Evolutionary conservation across 1,139 yeast genomes (phyloP), one percentile per base, ranked within the genome.

Genomic region (Yamadazyma diospyri): DNA sequence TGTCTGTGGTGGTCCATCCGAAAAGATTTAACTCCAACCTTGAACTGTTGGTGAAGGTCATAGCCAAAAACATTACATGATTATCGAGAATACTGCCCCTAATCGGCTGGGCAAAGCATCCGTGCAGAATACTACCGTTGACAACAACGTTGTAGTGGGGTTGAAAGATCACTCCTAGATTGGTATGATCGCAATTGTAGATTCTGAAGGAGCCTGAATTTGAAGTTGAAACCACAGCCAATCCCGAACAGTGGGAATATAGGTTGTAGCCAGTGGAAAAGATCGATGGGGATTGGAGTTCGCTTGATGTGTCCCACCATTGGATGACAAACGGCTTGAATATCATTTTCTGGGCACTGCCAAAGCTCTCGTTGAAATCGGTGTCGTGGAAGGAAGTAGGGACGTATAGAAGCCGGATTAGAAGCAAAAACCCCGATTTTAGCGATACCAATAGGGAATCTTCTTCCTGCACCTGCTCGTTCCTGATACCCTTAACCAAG

Each of bases 291-390:
- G 46, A 36, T 13, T 36, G 29, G 22, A 38, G 37, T 12, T 39
- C 32, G 22, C 45, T 50, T 2, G 47, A 54, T 5, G 57, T 47
- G 35, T 60, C 65, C 78, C 78, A 72, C 77, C 77, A 72, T 42
- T 72, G 78, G 0, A 72, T 70, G 10, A 69, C 64, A 40, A 62
- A 69, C 2, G 78, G 78, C 31, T 60, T 66, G 33, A 53, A 56
- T 1, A 61, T 50, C 35, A 37, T 33, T 6, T 26, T 29, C 3
- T 35, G 28, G 5, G 29, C 16, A 10, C 35, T 27, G 10, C 20
- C 31, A 9, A 39, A 35, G 15, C 43, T 48, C 34, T 41, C 42
- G 33, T 48, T 24, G 40, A 51, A 54, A 39, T 55, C 60, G 2
- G 53, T 42, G 32, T 63, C 70, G 22, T 42, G 45, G 31, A 50